Evolutionary conservation across 1,284 basidiomycete species (phyloP).

Genomic region (Microstroma glucosiphilum): DNA sequence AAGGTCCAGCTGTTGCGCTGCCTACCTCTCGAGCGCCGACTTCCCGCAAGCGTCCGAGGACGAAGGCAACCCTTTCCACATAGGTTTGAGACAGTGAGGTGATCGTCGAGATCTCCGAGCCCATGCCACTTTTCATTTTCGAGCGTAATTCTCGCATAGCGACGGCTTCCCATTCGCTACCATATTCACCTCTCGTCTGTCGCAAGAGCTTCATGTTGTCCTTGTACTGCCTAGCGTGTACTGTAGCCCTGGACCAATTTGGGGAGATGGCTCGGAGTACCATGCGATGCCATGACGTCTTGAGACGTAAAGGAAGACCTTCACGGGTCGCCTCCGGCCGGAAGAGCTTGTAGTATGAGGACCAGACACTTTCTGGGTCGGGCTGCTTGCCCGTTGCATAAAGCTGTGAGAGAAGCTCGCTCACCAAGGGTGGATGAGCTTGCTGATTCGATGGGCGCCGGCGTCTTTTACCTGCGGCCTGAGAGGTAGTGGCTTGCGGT

Average conservation of each 20-base stretch:
- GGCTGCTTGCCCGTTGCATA: constrained; percentile 1
- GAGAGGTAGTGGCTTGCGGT: not conserved
- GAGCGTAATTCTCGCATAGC: too few species aligned
- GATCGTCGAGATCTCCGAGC: too few species aligned
- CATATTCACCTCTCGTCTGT: not conserved
- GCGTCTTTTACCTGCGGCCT: too few species aligned
- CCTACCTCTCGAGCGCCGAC: not conserved
- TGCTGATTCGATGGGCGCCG: not conserved
- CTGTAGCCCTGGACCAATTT: too few species aligned
- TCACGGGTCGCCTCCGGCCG: not conserved
- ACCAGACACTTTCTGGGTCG: not conserved
- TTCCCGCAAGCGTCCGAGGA: not conserved
- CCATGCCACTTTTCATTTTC: too few species aligned
- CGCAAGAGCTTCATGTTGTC: not conserved
- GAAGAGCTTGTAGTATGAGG: not conserved
- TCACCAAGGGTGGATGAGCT: not conserved
- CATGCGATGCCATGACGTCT: not conserved
- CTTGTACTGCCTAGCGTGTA: too few species aligned
- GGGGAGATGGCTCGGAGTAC: not conserved
- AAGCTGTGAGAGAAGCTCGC: not conserved
- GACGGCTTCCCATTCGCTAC: too few species aligned
- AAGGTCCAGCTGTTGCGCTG: not conserved
- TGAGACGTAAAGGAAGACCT: not conserved
- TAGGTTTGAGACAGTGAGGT: too few species aligned
- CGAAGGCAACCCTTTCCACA: not conserved